These are phyloP conservation scores for Verticillium klebahnii DNA, from an alignment of 2,329 filamentous ascomycete species.

Conservation along the genomic window DNA sequence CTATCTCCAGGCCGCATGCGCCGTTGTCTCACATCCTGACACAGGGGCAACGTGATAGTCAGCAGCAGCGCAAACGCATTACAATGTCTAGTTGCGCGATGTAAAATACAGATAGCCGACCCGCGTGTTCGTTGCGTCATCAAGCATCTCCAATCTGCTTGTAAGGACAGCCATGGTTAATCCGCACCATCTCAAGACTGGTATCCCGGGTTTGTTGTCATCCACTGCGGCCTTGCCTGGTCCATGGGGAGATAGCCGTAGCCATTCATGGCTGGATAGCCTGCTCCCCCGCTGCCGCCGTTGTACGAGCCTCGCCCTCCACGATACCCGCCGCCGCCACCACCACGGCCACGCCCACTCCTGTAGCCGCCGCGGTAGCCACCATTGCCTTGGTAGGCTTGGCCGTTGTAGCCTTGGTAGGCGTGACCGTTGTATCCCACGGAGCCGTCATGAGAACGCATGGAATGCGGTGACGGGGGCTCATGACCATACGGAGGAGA, in stretches of 20 bases:
- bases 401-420: neutral
- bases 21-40: too few species aligned
- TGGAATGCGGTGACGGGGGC: neutral
- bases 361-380: constrained; percentile 3
- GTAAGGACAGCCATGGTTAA: neutral
- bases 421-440: neutral
- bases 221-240: constrained; percentile 6
- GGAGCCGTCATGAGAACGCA: neutral
- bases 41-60: too few species aligned
- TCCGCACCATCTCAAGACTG: neutral
- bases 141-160: neutral
- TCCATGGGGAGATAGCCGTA: constrained; percentile 1
- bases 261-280: neutral
- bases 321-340: constrained; percentile 1
- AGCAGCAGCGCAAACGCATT: too few species aligned
- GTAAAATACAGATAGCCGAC: neutral
- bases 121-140: neutral
- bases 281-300: neutral
- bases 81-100: neutral
- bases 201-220: constrained; percentile 1
- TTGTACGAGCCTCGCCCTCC: constrained; percentile 3
- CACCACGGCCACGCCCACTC: constrained; percentile 1
- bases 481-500: neutral
- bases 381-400: constrained; percentile 6
- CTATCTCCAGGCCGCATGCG: too few species aligned